phyloP scores from a whole-genome alignment of 495 filamentous ascomycete species.

The Hypoxylon fragiforme region DNA sequence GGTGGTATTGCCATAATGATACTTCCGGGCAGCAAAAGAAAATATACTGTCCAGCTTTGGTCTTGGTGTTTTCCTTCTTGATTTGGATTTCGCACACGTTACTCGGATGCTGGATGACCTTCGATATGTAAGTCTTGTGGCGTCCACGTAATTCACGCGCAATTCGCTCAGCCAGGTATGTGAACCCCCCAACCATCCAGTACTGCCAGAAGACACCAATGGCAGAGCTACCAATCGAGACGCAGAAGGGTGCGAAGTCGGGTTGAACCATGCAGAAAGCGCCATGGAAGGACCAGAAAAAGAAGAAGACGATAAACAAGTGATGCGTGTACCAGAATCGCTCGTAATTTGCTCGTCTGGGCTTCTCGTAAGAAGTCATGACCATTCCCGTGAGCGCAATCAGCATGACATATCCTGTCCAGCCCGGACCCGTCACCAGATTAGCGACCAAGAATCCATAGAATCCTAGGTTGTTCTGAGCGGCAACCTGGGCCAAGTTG shows the following conservation, averaged over 20 bases:
- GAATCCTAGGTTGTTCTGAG: constrained; percentile 70
- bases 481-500: constrained; percentile 74
- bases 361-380: constrained; percentile 69
- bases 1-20: constrained; percentile 78
- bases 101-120: constrained; percentile 81
- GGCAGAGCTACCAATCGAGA: constrained; percentile 58
- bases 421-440: constrained; percentile 73
- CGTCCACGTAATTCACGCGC: constrained; percentile 70
- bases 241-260: constrained; percentile 71
- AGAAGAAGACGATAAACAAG: constrained; percentile 76
- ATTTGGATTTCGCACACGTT: constrained; percentile 85
- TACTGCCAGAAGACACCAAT: constrained; percentile 80
- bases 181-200: constrained; percentile 75
- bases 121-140: constrained; percentile 77
- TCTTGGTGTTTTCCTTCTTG: constrained; percentile 78
- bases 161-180: constrained; percentile 71
- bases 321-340: constrained; percentile 83
- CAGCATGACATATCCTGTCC: constrained; percentile 80
- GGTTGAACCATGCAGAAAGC: constrained; percentile 82
- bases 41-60: constrained; percentile 80
- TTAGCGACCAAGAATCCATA: constrained; percentile 71
- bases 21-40: constrained; percentile 81
- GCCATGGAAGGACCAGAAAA: constrained; percentile 81
- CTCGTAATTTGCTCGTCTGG: constrained; percentile 71
- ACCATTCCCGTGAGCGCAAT: constrained; percentile 68